Conservation (phyloP, 345 rosid genomes). For the Conringia planisiliqua region DNA sequence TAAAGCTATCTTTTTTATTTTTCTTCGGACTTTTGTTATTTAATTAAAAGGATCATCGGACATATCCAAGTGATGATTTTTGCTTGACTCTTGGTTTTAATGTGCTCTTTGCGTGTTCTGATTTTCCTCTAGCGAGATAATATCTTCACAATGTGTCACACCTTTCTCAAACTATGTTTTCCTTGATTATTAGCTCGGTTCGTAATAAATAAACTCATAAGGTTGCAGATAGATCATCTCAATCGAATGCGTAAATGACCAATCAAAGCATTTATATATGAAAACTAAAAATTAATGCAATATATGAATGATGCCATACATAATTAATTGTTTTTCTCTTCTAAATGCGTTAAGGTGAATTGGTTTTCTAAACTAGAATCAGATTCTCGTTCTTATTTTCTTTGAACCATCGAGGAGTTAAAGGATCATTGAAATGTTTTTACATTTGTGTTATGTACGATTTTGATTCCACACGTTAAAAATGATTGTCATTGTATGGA, state of each 20-base stretch:
- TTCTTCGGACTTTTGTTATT: neutral
- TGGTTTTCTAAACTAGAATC: neutral
- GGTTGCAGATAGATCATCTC: neutral
- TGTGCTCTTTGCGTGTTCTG: neutral
- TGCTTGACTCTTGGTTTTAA: neutral
- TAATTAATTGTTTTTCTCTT: neutral
- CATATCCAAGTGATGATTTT: neutral
- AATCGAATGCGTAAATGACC: neutral
- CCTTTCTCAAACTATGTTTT: no score
- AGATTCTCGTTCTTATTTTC: constrained; percentile 14
- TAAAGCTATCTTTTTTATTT: neutral
- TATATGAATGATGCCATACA: neutral
- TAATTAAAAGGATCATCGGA: neutral
- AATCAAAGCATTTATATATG: no score
- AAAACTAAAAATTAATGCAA: no score
- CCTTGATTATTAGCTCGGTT: neutral
- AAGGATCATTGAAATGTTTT: neutral
- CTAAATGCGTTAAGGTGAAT: neutral
- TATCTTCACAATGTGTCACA: neutral
- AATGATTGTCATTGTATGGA: neutral
- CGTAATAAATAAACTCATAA: neutral
- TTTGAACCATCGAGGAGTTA: neutral
- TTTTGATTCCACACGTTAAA: neutral
- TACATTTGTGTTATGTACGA: neutral
- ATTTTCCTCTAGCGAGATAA: neutral